These are phyloP conservation scores for Posidonia oceanica DNA, from an alignment of 116 monocot genomes.

Conservation along the genomic window DNA sequence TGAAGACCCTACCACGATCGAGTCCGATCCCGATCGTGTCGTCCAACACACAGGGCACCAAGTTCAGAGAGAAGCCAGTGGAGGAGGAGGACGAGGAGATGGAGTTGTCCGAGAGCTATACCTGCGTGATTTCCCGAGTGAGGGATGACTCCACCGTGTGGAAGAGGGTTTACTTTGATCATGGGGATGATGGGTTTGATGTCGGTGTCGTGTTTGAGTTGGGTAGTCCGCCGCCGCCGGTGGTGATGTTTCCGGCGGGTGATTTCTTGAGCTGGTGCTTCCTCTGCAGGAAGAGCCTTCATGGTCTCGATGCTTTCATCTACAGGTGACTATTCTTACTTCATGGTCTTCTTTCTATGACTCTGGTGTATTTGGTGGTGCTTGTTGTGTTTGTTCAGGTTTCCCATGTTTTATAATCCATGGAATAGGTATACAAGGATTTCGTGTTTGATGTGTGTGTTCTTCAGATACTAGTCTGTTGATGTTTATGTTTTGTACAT, in stretches of 20 bases:
- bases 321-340: conserved; percentile 11
- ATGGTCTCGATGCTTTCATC: conserved; percentile 15
- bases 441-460: too few relatives aligned
- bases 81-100: background rate
- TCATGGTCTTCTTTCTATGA: too few relatives aligned
- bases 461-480: too few relatives aligned
- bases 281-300: conserved; percentile 11
- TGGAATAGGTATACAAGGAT: too few relatives aligned
- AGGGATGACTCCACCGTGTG: background rate
- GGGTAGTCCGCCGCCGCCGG: background rate
- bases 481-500: too few relatives aligned
- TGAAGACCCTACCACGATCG: background rate
- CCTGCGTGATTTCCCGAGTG: conserved; percentile 10
- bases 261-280: conserved; percentile 8
- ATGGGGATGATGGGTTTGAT: background rate
- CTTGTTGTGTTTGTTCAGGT: too few relatives aligned
- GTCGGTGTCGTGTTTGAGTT: background rate
- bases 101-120: conserved; percentile 16
- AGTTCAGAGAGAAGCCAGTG: background rate
- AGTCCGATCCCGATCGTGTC: conserved; percentile 7
- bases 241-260: too few relatives aligned
- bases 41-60: too few relatives aligned
- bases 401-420: too few relatives aligned
- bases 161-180: background rate
- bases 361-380: too few relatives aligned